Evolutionary conservation across 495 filamentous ascomycete genomes (phyloP), one percentile per base, ranked within the genome.

Genomic region (Bacidia rubella): DNA sequence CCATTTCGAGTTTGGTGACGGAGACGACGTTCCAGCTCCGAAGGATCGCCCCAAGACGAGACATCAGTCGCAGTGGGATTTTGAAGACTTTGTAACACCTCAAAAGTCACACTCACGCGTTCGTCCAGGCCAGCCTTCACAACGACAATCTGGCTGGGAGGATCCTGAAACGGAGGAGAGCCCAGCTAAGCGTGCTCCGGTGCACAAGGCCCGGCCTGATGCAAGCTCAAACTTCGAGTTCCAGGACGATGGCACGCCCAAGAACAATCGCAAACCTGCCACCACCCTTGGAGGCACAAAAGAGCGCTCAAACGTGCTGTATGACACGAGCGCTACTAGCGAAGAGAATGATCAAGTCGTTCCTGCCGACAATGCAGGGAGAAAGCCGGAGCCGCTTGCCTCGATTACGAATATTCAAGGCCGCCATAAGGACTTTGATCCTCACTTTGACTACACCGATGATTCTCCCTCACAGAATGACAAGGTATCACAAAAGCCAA

Each of bases 1-100:
- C 29, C 90, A 98, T 66, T 96, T 96, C 62, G 83, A 93, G 51
- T 80, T 96, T 63, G 81, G 74, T 35, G 82, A 83, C 57, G 82
- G 80, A 49, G 68, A 71, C 19, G 72, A 75, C 19, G 68, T 72
- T 15, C 55, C 65, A 20, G 54, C 70, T 52, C 47, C 70, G 22
- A 49, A 56, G 41, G 51, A 64, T 11, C 69, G 67, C 2, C 66
- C 69, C 23, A 76, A 75, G 61, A 73, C 74, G 42, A 87, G 85
- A 67, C 77, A 85, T 62, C 66, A 67, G 24, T 75, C 75, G 40
- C 77, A 83, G 48, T 95, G 89, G 88, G 80, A 80, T 42, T 95
- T 95, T 66, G 83, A 85, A 42, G 87, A 93, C 65, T 90, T 90
- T 60, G 67, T 68, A 19, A 90, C 89, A 2, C 90, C 92, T 0